Percentiles rank a stretch among this genome's conserved stretches.
phyloP scores from a whole-genome alignment of 2,329 filamentous ascomycete species.

The Paracorniculantispora psalliotae region DNA sequence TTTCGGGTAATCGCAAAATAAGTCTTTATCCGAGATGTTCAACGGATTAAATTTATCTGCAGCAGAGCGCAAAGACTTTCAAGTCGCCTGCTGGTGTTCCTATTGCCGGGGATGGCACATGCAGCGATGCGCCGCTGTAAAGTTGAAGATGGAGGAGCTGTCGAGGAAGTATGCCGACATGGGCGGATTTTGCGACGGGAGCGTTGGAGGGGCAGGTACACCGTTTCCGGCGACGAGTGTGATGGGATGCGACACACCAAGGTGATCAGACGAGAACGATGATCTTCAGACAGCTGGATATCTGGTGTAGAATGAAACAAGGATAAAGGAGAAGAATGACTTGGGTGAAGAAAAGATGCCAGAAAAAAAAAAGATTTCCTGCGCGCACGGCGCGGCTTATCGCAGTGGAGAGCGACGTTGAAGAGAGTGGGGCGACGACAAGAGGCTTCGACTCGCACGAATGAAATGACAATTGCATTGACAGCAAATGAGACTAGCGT shows the following conservation, averaged over 20 bases:
- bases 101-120: conserved; percentile 43
- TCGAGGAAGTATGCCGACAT: conserved; percentile 20
- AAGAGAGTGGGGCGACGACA: background rate
- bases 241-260: background rate
- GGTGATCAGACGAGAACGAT: too few species aligned
- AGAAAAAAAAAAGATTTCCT: background rate
- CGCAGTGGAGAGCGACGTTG: background rate
- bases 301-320: too few species aligned
- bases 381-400: background rate
- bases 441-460: background rate
- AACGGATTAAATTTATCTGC: conserved; percentile 30
- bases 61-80: conserved; percentile 62
- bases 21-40: conserved; percentile 27
- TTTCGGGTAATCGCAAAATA: background rate
- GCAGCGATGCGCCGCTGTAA: conserved; percentile 30
- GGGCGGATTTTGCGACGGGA: background rate
- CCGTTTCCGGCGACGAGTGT: background rate
- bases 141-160: conserved; percentile 12
- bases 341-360: background rate
- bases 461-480: background rate
- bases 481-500: background rate
- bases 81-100: conserved; percentile 54
- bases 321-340: background rate
- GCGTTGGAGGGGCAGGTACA: background rate
- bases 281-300: too few species aligned